A percentile compares a stretch with the other conserved stretches of the same genome.
These are phyloP conservation scores for Cercospora canescens DNA, from an alignment of 2,329 filamentous ascomycete genomes.

Conservation along the genomic window DNA sequence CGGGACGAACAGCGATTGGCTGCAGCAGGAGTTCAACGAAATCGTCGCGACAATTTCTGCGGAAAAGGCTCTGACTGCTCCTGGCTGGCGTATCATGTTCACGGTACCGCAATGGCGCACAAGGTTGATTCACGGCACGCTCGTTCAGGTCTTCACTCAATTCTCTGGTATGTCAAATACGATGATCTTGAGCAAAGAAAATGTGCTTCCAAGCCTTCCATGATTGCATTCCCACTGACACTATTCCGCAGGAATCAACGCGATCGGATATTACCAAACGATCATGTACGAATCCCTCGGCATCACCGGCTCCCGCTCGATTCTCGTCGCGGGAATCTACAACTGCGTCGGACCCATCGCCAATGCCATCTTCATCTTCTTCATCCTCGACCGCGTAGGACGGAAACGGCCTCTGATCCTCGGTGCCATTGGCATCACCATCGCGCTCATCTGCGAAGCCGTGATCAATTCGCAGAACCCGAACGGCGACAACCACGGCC, in stretches of 20 bases:
- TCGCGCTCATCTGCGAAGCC: constrained; percentile 62
- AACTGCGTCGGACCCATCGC: constrained; percentile 59
- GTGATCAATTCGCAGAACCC: constrained; percentile 55
- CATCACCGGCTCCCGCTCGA: constrained; percentile 53
- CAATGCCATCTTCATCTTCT: constrained; percentile 61
- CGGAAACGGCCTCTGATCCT: constrained; percentile 55
- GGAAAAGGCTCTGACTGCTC: constrained; percentile 55
- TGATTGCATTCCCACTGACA: neutral
- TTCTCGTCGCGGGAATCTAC: constrained; percentile 62
- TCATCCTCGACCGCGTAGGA: constrained; percentile 56
- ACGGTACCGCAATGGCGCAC: constrained; percentile 60
- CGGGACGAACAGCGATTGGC: constrained; percentile 57
- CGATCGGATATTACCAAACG: constrained; percentile 64
- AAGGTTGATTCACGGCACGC: constrained; percentile 60
- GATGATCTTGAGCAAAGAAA: no score
- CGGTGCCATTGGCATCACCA: constrained; percentile 55
- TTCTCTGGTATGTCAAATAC: constrained; percentile 42
- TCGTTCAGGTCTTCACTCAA: constrained; percentile 66
- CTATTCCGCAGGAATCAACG: constrained; percentile 53
- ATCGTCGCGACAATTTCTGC: constrained; percentile 64
- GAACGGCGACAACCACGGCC: constrained; percentile 42
- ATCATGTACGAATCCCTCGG: constrained; percentile 60
- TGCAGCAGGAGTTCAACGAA: constrained; percentile 59
- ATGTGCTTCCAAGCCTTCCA: no score
- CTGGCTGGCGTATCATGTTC: constrained; percentile 60